Evolutionary conservation across 2,329 filamentous ascomycete species (phyloP), one percentile per base, ranked within the genome.

Genomic region (Phoma sp.): DNA sequence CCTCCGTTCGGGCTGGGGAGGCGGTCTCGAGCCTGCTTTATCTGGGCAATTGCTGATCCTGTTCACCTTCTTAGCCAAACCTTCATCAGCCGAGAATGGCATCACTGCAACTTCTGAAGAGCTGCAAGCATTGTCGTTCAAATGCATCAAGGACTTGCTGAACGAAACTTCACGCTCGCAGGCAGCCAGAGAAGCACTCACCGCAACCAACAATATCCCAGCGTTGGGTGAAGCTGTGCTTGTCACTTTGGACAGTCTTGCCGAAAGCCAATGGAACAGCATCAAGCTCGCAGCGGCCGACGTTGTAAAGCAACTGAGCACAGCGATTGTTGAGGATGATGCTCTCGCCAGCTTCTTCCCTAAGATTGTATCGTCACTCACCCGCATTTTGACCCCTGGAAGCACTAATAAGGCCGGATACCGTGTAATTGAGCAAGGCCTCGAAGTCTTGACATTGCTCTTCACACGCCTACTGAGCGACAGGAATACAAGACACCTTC

Each of bases 41-140:
- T 89, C 87, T 30, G 90, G 90, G 58, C 93, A 98, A 71, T 83
- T 98, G 13, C 81, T 98, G 37, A 90, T 96, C 38, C 80, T 98
- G 30, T 82, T 96, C 54, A 90, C 89, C 0, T 88, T 96, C 66
- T 82, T 96, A 52, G 84, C 91, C 52, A 91, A 89, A 22, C 90
- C 90, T 8, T 82, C 85, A 1, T 86, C 81, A 27, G 81, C 84
- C 43, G 75, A 76, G 44, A 73, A 73, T 9, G 75, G 77, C 18
- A 77, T 79, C 30, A 71, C 75, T 14, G 69, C 75, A 1, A 75
- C 86, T 3, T 84, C 84, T 0, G 91, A 96, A 67, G 95, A 98
- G 73, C 84, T 93, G 2, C 83, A 86, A 22, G 70, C 87, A 27
- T 86, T 89, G 59, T 86, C 88, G 0, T 90, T 93, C 61, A 80